Conservation (phyloP, 129 eudicot species). For the Calendula officinalis region DNA sequence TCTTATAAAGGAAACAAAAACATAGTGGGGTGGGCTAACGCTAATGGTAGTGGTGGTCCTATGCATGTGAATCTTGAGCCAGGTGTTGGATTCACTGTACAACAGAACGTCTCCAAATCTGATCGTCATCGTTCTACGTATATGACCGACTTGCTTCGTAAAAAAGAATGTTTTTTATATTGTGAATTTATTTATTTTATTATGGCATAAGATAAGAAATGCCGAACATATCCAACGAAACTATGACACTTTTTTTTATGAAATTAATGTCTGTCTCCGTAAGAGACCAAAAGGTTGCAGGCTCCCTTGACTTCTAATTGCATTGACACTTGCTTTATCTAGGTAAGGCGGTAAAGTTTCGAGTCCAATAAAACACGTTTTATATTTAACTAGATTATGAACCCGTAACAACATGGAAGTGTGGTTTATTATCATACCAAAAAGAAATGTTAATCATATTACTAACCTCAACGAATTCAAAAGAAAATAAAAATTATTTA, state of each 20-base stretch:
- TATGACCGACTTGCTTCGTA: too few relatives aligned
- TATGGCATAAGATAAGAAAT: neutral
- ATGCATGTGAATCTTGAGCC: neutral
- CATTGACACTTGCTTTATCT: neutral
- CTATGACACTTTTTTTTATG: neutral
- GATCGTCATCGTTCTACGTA: neutral
- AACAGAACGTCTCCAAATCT: neutral
- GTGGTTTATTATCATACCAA: too few relatives aligned
- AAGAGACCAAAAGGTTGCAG: constrained; percentile 1
- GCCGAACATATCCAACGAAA: neutral
- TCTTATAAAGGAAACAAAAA: neutral
- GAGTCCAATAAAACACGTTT: too few relatives aligned
- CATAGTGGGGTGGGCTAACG: neutral
- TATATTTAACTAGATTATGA: too few relatives aligned
- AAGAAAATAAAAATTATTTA: too few relatives aligned
- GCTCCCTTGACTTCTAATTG: neutral
- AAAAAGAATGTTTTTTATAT: neutral
- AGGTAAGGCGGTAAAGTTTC: neutral
- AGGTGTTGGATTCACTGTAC: neutral
- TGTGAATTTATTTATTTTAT: neutral
- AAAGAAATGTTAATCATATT: too few relatives aligned
- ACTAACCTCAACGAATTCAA: too few relatives aligned
- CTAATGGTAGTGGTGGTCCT: neutral
- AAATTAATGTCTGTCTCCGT: neutral
- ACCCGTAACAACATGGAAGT: too few relatives aligned